Conservation (phyloP, 1,139 yeast species). For the Suhomyces bokatorum region DNA sequence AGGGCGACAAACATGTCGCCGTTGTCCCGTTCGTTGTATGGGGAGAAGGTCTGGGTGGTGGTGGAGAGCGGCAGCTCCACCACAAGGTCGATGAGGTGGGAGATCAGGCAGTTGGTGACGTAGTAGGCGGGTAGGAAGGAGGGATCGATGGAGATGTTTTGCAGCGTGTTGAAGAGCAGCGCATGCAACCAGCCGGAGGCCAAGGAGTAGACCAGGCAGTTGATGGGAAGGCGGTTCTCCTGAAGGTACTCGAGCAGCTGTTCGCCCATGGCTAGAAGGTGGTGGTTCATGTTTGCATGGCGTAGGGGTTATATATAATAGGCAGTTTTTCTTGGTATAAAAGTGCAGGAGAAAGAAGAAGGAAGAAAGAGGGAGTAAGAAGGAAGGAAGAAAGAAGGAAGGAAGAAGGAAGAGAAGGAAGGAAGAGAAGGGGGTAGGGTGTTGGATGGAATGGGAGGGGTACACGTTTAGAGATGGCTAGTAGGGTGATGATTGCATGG, state of each 20-base stretch:
- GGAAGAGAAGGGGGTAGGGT: too few species aligned
- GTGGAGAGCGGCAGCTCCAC: conserved; percentile 5
- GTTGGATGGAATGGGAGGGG: too few species aligned
- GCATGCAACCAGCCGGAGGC: conserved; percentile 31
- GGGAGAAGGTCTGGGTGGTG: conserved; percentile 12
- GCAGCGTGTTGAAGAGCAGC: conserved; percentile 20
- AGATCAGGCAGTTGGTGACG: conserved; percentile 42
- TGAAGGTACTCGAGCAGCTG: conserved; percentile 23
- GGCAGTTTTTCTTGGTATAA: conserved; percentile 3
- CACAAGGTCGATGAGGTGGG: conserved; percentile 17
- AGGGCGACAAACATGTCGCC: conserved; percentile 50
- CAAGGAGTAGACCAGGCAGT: conserved; percentile 43
- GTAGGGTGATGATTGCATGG: too few species aligned
- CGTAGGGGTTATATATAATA: conserved; percentile 1
- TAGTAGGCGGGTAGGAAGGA: conserved; percentile 42
- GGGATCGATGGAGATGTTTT: conserved; percentile 17
- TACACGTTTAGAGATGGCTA: too few species aligned
- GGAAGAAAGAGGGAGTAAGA: background rate
- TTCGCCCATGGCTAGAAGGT: conserved; percentile 20
- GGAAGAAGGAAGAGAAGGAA: background rate
- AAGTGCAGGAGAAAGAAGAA: background rate
- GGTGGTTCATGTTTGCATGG: conserved; percentile 8
- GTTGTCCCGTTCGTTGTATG: conserved; percentile 32
- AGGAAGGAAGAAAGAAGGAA: background rate
- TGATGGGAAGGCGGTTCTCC: conserved; percentile 24